A percentile compares a stretch with the other conserved stretches of the same genome.
Conservation (phyloP, 2,329 filamentous ascomycete genomes). For the Calonectria hawksworthii region DNA sequence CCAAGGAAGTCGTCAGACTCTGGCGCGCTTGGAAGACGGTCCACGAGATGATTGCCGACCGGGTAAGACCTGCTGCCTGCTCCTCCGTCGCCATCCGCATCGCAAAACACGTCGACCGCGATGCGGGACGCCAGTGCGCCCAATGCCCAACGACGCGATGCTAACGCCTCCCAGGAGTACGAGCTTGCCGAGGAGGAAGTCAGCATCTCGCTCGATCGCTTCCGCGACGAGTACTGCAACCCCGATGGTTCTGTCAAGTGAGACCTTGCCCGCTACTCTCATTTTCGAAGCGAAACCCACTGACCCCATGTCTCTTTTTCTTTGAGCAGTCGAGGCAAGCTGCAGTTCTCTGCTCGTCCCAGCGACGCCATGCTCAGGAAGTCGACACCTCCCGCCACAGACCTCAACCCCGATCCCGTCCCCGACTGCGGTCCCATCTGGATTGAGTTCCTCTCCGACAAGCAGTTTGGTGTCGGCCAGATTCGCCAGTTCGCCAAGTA, state of each 20-base stretch:
- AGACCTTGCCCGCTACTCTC: conserved; percentile 46
- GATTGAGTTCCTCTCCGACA: conserved; percentile 90
- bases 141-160: conserved; percentile 6
- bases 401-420: conserved; percentile 76
- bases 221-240: conserved; percentile 79
- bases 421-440: conserved; percentile 89
- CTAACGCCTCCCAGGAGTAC: conserved; percentile 78
- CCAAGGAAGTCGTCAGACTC: conserved; percentile 74
- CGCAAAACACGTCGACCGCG: conserved; percentile 21
- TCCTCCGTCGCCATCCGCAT: conserved; percentile 18
- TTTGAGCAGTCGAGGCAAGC: conserved; percentile 77
- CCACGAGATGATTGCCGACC: conserved; percentile 93
- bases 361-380: conserved; percentile 87
- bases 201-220: conserved; percentile 86
- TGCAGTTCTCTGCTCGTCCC: conserved; percentile 91
- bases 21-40: conserved; percentile 96
- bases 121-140: conserved; percentile 3
- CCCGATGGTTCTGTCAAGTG: conserved; percentile 83
- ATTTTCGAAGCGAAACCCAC: conserved; percentile 16
- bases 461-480: conserved; percentile 89
- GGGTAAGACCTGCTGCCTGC: conserved; percentile 69
- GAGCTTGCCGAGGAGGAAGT: conserved; percentile 92
- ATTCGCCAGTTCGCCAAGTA: conserved; percentile 91
- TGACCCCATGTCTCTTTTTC: neutral
- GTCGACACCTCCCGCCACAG: conserved; percentile 80